phyloP scores from a whole-genome alignment of 176 grass and related monocot species.

The Juncus effusus region DNA sequence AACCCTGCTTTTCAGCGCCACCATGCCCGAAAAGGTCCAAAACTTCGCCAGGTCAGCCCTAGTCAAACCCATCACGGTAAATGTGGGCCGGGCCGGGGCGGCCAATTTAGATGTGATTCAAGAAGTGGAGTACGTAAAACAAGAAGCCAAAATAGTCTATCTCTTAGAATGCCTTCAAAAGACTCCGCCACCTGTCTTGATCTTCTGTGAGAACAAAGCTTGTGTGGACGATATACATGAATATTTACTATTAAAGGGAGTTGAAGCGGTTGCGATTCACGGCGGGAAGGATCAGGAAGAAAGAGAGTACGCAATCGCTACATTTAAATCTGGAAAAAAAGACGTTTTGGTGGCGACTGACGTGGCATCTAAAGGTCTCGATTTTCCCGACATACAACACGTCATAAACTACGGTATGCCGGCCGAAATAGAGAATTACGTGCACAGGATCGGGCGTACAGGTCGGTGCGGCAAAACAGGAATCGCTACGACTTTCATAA shows the following conservation, averaged over 20 bases:
- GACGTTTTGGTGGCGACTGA: constrained; percentile 92
- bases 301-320: constrained; percentile 69
- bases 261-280: constrained; percentile 82
- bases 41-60: constrained; percentile 82
- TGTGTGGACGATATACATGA: constrained; percentile 93
- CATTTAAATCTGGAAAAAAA: constrained; percentile 70
- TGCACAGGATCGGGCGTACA: constrained; percentile 90
- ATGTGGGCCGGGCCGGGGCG: constrained; percentile 87
- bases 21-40: constrained; percentile 96
- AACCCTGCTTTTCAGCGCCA: constrained; percentile 90
- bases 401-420: constrained; percentile 99
- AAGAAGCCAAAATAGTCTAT: constrained; percentile 85
- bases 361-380: constrained; percentile 91
- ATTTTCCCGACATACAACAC: constrained; percentile 95
- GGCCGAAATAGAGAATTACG: constrained; percentile 89
- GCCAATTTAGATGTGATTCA: constrained; percentile 95
- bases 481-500: constrained; percentile 94
- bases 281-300: constrained; percentile 98
- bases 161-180: constrained; percentile 94
- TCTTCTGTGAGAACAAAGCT: constrained; percentile 88
- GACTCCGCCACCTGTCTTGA: constrained; percentile 80
- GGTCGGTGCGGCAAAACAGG: constrained; percentile 89
- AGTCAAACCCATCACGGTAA: constrained; percentile 79
- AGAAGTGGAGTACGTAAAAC: constrained; percentile 99
- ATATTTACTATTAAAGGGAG: constrained; percentile 94